Evolutionary conservation across 1,284 basidiomycete species (phyloP).

Genomic region (Apiotrichum akiyoshidainum): DNA sequence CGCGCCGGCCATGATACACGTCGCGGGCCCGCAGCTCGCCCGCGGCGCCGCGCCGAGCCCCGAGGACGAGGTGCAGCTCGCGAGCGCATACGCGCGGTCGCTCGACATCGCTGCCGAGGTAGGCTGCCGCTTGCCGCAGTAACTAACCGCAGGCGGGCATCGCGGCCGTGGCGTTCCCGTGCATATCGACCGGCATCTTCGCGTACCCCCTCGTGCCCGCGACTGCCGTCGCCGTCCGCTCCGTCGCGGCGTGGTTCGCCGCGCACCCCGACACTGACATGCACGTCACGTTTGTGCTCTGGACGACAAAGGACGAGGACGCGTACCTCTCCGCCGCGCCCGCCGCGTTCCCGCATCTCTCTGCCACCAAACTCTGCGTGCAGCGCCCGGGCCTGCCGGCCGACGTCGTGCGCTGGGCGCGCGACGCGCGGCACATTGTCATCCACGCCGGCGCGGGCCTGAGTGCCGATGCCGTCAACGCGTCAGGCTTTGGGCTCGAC

Average conservation of each 20-base stretch:
- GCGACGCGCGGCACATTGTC: slow-evolving; percentile 4
- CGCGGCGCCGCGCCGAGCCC: slow-evolving; percentile 4
- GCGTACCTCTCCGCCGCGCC: slow-evolving; percentile 5
- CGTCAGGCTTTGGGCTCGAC: slow-evolving; percentile 10
- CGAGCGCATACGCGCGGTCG: background rate
- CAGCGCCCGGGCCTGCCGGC: background rate
- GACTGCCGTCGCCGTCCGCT: slow-evolving; percentile 3
- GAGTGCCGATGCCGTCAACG: slow-evolving; percentile 11
- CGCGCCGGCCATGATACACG: slow-evolving; percentile 9
- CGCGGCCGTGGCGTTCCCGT: slow-evolving; percentile 14
- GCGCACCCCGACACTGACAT: background rate
- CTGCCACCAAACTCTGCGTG: background rate
- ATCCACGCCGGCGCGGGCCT: slow-evolving; percentile 19
- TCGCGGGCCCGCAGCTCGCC: slow-evolving; percentile 12
- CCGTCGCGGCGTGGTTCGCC: slow-evolving; percentile 8
- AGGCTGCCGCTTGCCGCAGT: background rate
- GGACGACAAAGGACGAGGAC: background rate
- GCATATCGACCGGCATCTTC: slow-evolving; percentile 21
- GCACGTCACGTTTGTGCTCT: slow-evolving; percentile 16
- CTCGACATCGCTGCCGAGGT: background rate
- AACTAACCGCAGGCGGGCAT: slow-evolving; percentile 3
- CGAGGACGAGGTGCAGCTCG: background rate
- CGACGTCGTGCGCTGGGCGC: background rate
- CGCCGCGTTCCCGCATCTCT: background rate
- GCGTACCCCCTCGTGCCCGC: slow-evolving; percentile 11